Evolutionary conservation across 768 basidiomycete genomes (phyloP).

Genomic region (Amanita phalloides): DNA sequence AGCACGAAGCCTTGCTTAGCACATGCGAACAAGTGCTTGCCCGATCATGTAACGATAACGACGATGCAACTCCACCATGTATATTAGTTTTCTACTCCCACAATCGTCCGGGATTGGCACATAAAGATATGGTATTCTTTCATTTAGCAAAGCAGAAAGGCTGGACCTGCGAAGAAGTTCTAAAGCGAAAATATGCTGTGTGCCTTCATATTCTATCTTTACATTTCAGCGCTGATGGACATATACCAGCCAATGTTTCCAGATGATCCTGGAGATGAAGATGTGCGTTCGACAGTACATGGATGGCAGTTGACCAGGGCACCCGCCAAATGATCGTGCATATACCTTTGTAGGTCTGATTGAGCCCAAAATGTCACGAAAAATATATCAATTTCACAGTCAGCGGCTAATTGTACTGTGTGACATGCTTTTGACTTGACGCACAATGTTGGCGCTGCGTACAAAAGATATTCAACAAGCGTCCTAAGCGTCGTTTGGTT

Average conservation of each 20-base stretch:
- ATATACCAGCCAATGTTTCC: conserved; percentile 74
- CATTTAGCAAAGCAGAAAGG: conserved; percentile 44
- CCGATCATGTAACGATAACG: neutral
- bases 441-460: too few species aligned
- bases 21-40: conserved; percentile 49
- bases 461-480: too few species aligned
- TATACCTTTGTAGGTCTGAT: too few species aligned
- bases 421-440: too few species aligned
- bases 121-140: conserved; percentile 81
- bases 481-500: too few species aligned
- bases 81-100: conserved; percentile 85
- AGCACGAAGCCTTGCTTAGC: conserved; percentile 76
- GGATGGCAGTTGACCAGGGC: conserved; percentile 55
- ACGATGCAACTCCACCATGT: conserved; percentile 11
- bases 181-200: conserved; percentile 55
- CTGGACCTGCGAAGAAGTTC: conserved; percentile 66
- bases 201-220: conserved; percentile 11
- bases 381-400: too few species aligned
- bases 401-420: too few species aligned
- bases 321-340: too few species aligned
- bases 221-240: neutral
- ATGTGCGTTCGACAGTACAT: conserved; percentile 72
- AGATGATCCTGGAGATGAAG: conserved; percentile 72
- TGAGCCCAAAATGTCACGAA: too few species aligned
- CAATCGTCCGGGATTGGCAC: conserved; percentile 75